Evolutionary conservation across 768 basidiomycete species (phyloP).

Genomic region (Asterophora parasitica): DNA sequence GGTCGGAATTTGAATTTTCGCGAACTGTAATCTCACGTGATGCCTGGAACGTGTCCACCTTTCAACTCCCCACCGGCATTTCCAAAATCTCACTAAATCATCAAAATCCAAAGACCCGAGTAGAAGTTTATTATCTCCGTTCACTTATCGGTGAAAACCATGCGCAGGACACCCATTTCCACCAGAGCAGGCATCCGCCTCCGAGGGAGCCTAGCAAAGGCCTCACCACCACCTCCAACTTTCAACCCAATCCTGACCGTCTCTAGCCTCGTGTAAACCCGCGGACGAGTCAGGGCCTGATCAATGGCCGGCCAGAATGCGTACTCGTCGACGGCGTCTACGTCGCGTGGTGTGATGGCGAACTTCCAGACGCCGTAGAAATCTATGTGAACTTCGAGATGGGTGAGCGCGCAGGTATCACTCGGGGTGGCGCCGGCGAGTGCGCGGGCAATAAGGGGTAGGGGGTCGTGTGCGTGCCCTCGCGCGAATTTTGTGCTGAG

Average conservation of each 20-base stretch:
- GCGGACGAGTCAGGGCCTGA: conserved; percentile 2
- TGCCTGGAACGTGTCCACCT: too few relatives aligned
- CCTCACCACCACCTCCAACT: neutral
- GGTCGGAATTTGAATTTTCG: too few relatives aligned
- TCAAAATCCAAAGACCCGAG: too few relatives aligned
- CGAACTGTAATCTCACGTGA: too few relatives aligned
- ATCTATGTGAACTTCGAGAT: conserved; percentile 7
- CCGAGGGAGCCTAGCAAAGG: neutral
- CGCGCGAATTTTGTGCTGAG: conserved; percentile 7
- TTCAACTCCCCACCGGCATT: too few relatives aligned
- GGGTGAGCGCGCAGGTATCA: neutral
- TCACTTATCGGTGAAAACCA: conserved; percentile 1
- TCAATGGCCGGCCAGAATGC: conserved; percentile 10
- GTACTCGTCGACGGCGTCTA: conserved; percentile 6
- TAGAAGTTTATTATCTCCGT: too few relatives aligned
- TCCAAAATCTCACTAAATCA: too few relatives aligned
- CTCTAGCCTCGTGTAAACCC: conserved; percentile 1
- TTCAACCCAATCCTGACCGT: neutral
- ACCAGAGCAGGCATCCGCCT: neutral
- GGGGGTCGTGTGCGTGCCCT: conserved; percentile 6
- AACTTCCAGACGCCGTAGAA: conserved; percentile 15
- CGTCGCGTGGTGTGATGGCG: conserved; percentile 12
- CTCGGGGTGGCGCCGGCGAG: neutral
- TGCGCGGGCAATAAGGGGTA: conserved; percentile 2
- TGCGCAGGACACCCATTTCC: neutral